Base-by-base conservation (phyloP, 208 protist genomes). In the Willaertia magna region DNA sequence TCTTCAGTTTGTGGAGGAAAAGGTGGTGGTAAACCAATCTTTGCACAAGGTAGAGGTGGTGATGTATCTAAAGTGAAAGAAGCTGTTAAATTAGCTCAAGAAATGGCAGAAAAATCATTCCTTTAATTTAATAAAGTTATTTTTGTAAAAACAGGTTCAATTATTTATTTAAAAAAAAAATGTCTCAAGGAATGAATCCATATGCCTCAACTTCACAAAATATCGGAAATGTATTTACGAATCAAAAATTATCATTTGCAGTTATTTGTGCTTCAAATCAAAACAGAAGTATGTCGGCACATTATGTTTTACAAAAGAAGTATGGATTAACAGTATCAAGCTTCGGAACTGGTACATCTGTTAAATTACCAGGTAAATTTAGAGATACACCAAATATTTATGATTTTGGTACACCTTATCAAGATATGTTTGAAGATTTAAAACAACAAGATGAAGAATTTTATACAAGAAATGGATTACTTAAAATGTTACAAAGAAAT, bases 401-500 rank as follows among this genome's bases (percentile, higher is more conserved):
- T 52, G 2, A 48, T 59, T 92, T 92, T 87, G 87, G 87, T 52
- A 92, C 90, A 48, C 79, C 89, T 0, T 92, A 92, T 44, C 26
- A 55, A 42, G 52, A 74, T 18, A 92, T 92, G 26, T 86, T 78
- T 48, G 40, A 89, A 12, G 90, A 92, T 76, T 86, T 92, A 30
- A 74, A 74, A 47, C 39, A 39, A 47, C 67, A 89, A 48, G 87
- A 92, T 47, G 59, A 87, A 46, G 52, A 83, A 79, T 85, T 91
- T 43, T 91, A 91, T 85, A 90, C 61, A 39, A 55, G 79, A 47
- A 92, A 90, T 55, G 89, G 89, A 18, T 74, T 92, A 42, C 40
- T 92, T 0, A 75, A 84, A 20, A 89, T 92, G 87, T 82, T 92
- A 47, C 79, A 91, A 67, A 44, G 90, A 49, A 92, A 92, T 84